Conservation (phyloP, 352 stramenopile species). For the Phytopythium chamaehyphon region DNA sequence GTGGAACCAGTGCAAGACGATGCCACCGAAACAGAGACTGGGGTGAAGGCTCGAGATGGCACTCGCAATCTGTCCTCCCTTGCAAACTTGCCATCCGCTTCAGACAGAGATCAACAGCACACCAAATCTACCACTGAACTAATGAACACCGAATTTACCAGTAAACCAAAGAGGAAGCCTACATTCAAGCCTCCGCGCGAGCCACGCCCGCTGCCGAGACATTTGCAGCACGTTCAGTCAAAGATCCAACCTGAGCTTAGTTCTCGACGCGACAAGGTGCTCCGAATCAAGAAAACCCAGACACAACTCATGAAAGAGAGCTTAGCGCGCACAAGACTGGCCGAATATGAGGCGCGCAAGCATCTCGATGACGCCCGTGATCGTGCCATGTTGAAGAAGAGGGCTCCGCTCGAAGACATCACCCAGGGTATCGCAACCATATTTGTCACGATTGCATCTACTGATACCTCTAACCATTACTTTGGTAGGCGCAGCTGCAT, state of each 20-base stretch:
- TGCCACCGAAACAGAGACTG: background rate
- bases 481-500: slow-evolving; percentile 49
- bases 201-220: slow-evolving; percentile 9
- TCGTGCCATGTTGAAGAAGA: slow-evolving; percentile 16
- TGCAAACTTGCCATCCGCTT: no score
- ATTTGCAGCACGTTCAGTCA: slow-evolving; percentile 41
- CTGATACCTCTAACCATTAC: background rate
- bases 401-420: slow-evolving; percentile 46
- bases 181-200: slow-evolving; percentile 2
- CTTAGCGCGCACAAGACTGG: slow-evolving; percentile 46
- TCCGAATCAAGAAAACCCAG: slow-evolving; percentile 77
- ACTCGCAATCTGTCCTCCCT: no score
- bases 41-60: no score
- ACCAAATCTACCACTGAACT: no score
- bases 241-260: slow-evolving; percentile 68
- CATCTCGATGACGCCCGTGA: slow-evolving; percentile 23
- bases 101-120: no score
- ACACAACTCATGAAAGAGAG: slow-evolving; percentile 71
- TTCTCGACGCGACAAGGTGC: slow-evolving; percentile 42
- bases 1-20: background rate
- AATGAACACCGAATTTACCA: no score
- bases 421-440: slow-evolving; percentile 44
- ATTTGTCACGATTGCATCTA: no score
- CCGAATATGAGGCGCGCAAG: slow-evolving; percentile 46
- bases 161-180: background rate